Evolutionary conservation across 371 early-diverging fungal genomes (phyloP).

Genomic region (Globomyces sp.): DNA sequence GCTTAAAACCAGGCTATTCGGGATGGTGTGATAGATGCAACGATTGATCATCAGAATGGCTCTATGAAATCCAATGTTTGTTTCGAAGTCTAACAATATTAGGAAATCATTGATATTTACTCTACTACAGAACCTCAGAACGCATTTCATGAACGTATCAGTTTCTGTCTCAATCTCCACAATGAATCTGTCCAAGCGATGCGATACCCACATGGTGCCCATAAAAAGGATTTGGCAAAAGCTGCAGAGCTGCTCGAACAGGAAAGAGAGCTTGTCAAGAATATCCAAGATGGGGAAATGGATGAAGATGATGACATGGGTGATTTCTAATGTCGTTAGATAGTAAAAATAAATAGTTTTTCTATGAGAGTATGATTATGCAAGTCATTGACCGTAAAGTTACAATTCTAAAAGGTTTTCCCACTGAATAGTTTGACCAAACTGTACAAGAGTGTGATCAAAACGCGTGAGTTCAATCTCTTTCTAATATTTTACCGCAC

Average conservation of each 20-base stretch:
- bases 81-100: neutral
- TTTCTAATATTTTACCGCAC: no score
- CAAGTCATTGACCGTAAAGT: no score
- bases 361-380: no score
- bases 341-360: no score
- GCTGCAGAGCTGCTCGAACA: constrained; percentile 85
- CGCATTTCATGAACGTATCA: constrained; percentile 92
- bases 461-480: no score
- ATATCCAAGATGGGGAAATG: constrained; percentile 72
- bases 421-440: no score
- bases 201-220: constrained; percentile 88
- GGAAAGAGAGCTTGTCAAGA: constrained; percentile 88
- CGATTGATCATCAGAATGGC: constrained; percentile 89
- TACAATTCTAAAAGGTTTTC: no score
- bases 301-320: constrained; percentile 69
- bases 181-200: constrained; percentile 91
- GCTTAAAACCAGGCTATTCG: constrained; percentile 67
- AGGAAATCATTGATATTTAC: constrained; percentile 91
- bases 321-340: neutral
- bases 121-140: constrained; percentile 93
- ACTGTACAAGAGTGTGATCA: no score
- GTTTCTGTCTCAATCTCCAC: constrained; percentile 93
- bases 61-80: constrained; percentile 82
- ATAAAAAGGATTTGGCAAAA: constrained; percentile 78
- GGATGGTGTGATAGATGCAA: constrained; percentile 97